Evolutionary conservation across 2,329 filamentous ascomycete species (phyloP).

Genomic region (Colletotrichum godetiae): DNA sequence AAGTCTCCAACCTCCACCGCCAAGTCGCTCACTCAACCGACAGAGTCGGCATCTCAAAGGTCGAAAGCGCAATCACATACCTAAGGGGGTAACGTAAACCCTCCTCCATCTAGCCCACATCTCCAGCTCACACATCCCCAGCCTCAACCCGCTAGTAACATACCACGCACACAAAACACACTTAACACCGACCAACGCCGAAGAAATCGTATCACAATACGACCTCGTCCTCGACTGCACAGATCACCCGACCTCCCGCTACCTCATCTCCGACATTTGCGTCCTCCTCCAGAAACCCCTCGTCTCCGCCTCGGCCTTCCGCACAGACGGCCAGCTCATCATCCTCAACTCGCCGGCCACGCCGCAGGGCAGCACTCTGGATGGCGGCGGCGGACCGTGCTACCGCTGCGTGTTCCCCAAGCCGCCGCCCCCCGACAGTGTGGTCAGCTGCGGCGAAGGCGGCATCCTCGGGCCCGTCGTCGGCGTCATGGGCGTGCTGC

Average conservation of each 20-base stretch:
- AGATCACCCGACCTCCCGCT: conserved; percentile 90
- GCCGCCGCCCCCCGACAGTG: conserved; percentile 84
- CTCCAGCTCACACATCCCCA: conserved; percentile 45
- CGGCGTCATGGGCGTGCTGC: conserved; percentile 90
- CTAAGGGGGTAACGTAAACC: conserved; percentile 60
- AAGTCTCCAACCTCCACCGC: conserved; percentile 90
- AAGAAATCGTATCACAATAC: conserved; percentile 74
- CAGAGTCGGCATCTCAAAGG: conserved; percentile 81
- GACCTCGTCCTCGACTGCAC: conserved; percentile 94
- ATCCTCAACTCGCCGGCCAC: conserved; percentile 84
- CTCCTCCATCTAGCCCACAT: neutral
- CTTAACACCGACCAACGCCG: conserved; percentile 76
- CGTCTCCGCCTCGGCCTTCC: conserved; percentile 89
- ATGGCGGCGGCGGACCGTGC: conserved; percentile 76
- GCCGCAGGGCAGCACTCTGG: conserved; percentile 59
- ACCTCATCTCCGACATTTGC: conserved; percentile 91
- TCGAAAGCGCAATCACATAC: conserved; percentile 77
- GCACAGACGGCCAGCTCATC: conserved; percentile 90
- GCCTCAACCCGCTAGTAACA: conserved; percentile 77
- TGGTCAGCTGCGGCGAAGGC: conserved; percentile 90
- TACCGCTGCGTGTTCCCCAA: conserved; percentile 94
- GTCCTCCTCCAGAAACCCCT: conserved; percentile 83
- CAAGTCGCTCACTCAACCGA: conserved; percentile 84
- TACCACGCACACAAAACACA: conserved; percentile 73
- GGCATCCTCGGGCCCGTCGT: conserved; percentile 94